phyloP scores from a whole-genome alignment of 2,329 filamentous ascomycete genomes.

The Diaporthe nobilis region DNA sequence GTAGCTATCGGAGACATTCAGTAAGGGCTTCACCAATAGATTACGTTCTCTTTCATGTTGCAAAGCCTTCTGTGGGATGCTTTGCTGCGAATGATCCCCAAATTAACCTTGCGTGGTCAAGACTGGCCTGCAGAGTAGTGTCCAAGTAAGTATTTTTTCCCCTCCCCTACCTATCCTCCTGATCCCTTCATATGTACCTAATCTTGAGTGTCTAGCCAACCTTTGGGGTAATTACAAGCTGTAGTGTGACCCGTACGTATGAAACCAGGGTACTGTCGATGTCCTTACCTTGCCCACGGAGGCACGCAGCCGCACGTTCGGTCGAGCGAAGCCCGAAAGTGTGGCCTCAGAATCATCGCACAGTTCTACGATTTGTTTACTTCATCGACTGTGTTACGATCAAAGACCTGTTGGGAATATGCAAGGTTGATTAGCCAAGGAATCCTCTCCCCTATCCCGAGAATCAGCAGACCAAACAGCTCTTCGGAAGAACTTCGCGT shows the following conservation, averaged over 20 bases:
- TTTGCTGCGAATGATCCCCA: not conserved
- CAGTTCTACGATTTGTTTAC: not conserved
- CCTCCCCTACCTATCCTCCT: not conserved
- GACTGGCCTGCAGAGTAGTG: too few relatives aligned
- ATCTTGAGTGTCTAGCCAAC: not conserved
- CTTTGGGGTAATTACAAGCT: not conserved
- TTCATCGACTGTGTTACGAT: not conserved
- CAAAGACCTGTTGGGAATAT: not conserved
- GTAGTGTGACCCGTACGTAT: not conserved
- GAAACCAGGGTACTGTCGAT: not conserved
- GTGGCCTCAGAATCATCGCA: not conserved
- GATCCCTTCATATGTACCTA: not conserved
- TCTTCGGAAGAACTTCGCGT: not conserved
- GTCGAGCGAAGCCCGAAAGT: not conserved
- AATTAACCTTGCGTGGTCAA: too few relatives aligned
- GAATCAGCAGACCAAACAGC: not conserved
- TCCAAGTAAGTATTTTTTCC: not conserved
- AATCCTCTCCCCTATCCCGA: conserved; percentile 1
- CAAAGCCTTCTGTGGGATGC: not conserved
- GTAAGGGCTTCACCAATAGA: not conserved
- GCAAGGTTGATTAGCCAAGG: conserved; percentile 24
- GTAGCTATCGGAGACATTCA: not conserved
- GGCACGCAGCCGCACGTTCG: not conserved
- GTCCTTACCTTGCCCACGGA: not conserved
- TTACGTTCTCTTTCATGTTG: not conserved